A percentile compares a stretch with the other conserved stretches of the same genome.
Evolutionary conservation across 352 stramenopile species (phyloP).

Genomic region (Phytopythium boreale): DNA sequence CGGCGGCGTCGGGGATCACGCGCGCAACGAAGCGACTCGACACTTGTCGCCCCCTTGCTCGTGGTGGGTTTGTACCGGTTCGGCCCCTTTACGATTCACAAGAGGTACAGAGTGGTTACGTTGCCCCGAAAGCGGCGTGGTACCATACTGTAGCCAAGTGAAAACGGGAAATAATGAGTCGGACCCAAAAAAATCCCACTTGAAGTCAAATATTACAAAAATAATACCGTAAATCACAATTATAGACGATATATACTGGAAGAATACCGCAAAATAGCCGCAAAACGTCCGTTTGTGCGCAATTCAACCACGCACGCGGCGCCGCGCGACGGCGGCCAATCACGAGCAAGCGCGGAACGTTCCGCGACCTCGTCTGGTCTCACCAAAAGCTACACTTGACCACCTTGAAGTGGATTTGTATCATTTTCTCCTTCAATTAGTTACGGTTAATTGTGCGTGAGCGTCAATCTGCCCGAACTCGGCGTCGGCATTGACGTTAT

Average conservation of each 20-base stretch:
- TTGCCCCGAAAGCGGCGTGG: neutral
- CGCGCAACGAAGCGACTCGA: constrained; percentile 4
- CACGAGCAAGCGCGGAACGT: neutral
- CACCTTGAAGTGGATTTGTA: neutral
- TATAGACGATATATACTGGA: neutral
- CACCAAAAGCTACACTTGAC: neutral
- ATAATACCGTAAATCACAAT: neutral
- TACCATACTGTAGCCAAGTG: constrained; percentile 7
- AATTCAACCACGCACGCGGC: neutral
- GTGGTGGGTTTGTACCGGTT: neutral
- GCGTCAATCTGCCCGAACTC: neutral
- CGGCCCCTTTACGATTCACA: too few species aligned
- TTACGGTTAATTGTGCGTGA: neutral
- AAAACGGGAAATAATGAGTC: neutral
- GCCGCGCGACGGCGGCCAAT: neutral
- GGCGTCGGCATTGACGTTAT: constrained; percentile 8
- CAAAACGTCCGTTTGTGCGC: neutral
- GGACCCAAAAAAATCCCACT: neutral
- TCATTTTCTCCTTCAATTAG: neutral
- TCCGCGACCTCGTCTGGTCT: neutral
- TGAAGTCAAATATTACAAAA: neutral
- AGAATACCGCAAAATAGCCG: neutral
- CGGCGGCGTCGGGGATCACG: neutral
- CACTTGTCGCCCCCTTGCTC: constrained; percentile 2
- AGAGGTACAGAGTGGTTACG: neutral